Base-by-base conservation (phyloP, 1,139 yeast genomes). In the Scheffersomyces stambukii region DNA sequence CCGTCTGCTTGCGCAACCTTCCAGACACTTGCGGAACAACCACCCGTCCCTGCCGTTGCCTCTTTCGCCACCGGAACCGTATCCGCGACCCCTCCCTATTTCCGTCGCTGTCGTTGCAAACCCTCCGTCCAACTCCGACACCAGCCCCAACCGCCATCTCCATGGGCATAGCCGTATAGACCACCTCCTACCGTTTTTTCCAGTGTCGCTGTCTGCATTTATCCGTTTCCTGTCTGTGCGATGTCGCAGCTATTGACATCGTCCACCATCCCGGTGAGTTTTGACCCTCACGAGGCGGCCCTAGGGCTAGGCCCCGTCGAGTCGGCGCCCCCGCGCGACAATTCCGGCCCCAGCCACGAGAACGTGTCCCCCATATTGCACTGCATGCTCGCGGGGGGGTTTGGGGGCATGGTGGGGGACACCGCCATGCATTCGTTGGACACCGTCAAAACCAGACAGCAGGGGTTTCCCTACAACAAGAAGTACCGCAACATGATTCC, bases 401-500 rank as follows among this genome's bases (percentile, higher is more conserved):
- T 89, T 28, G 98, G 98, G 6, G 98, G 98, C 2, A 78, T 85
- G 36, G 77, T 89, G 21, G 98, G 97, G 10, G 98, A 91, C 49
- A 73, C 94, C 2, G 64, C 77, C 27, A 91, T 91, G 96, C 96
- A 91, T 55, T 89, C 97, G 1, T 61, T 91, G 25, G 98, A 91
- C 50, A 91, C 98, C 0, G 96, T 93, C 22, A 91, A 91, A 54
- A 91, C 98, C 2, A 69, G 98, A 43, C 98, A 91, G 53, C 98
- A 91, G 51, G 97, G 96, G 16, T 85, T 94, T 5, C 81, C 86
- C 13, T 64, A 69, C 39, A 75, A 75, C 17, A 43, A 61, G 6
- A 83, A 83, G 54, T 89, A 91, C 55, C 70, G 64, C 40, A 74
- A 70, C 43, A 66, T 85, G 68, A 52, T 69, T 12, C 70, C 77